Base-by-base conservation (phyloP, 2,329 filamentous ascomycete species). In the Cephalotrichum gorgonifer region DNA sequence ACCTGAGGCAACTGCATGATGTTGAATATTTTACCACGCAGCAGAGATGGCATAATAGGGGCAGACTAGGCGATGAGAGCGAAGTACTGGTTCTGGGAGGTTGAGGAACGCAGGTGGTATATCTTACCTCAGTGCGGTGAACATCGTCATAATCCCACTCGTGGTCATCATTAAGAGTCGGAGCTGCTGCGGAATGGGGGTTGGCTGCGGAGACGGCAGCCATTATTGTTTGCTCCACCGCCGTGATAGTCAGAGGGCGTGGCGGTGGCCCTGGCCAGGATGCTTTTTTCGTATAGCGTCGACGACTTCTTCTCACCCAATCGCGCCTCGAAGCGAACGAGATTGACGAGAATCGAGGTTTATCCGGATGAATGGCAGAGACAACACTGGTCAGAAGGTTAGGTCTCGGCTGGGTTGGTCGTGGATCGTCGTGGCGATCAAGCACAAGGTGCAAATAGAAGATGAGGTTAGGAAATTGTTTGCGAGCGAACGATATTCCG, bases 191-290 rank as follows among this genome's bases (percentile, higher is more conserved):
- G 15, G 42, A 31, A 27, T 44, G 31, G 11, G 42, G 22, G 31
- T 38, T 69, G 55, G 65, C 66, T 55, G 73, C 64, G 55, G 75
- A 74, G 62, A 79, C 70, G 59, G 73, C 68, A 57, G 75, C 70
- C 76, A 78, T 79, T 54, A 51, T 53, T 53, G 47, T 53, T 50
- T 39, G 35, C 35, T 39, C 35, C 35, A 22, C 35, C 35, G 35
- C 35, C 35, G 35, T 39, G 35, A 22, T 20, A 39, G 22, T 39
- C 35, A 39, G 35, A 39, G 35, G 35, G 35, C 35, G 35, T 20
- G 35, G n/a, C n/a, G n/a, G 35, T n/a, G 35, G 15, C 35, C 22
- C 35, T 20, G n/a, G 27, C 17, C 35, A 39, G 9, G 7, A 22
- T 17, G n/a, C 5, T 20, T 9, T 17, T 20, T 39, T 39, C 35